These are phyloP conservation scores for Dictyostelium gargantuum DNA, from an alignment of 208 protist species.

Conservation along the genomic window DNA sequence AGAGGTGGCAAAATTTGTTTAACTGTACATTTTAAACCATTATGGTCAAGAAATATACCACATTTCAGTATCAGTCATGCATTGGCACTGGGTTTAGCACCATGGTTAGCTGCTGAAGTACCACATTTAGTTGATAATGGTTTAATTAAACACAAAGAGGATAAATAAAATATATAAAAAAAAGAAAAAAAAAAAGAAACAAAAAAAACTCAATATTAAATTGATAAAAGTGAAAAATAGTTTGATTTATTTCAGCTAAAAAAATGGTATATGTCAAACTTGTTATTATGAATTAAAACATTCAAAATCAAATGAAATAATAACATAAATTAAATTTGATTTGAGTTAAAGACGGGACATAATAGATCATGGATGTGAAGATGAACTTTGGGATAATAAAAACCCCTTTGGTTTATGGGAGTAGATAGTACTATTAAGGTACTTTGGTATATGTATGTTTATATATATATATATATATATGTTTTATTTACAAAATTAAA, in stretches of 20 bases:
- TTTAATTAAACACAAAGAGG: constrained; percentile 73
- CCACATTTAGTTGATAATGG: constrained; percentile 94
- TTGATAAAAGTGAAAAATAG: too few species aligned
- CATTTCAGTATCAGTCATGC: constrained; percentile 98
- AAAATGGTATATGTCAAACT: too few species aligned
- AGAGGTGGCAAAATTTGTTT: constrained; percentile 98
- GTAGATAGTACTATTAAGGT: too few species aligned
- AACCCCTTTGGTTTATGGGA: too few species aligned
- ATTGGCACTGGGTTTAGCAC: constrained; percentile 93
- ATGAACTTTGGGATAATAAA: too few species aligned
- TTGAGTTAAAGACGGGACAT: too few species aligned
- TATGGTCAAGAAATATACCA: constrained; percentile 97
- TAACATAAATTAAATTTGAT: neutral
- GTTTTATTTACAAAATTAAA: too few species aligned
- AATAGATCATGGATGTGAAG: too few species aligned
- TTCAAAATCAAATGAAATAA: neutral
- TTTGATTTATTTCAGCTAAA: too few species aligned
- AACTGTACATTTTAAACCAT: constrained; percentile 97
- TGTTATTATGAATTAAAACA: too few species aligned
- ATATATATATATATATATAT: neutral
- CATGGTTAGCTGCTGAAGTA: constrained; percentile 97
- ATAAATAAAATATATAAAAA: constrained; percentile 17
- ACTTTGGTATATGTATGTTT: too few species aligned
- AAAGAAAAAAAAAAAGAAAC: neutral
- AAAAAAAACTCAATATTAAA: too few species aligned